Evolutionary conservation across 202 grass and related monocot species (phyloP).

Genomic region (Tripidium arundinaceum): DNA sequence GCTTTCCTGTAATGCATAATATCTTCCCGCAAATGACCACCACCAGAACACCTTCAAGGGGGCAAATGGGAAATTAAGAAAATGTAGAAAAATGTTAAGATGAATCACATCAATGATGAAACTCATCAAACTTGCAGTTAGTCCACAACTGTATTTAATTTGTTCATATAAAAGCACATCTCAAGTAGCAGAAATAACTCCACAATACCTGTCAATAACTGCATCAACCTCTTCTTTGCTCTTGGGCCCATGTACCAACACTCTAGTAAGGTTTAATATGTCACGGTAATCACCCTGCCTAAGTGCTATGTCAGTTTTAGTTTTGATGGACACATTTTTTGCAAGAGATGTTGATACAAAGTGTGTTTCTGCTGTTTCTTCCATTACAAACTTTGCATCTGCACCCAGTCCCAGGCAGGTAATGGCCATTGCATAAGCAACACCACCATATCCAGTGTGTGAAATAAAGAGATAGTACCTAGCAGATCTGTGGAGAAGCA

Average conservation of each 20-base stretch:
- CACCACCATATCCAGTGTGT: slow-evolving; percentile 84
- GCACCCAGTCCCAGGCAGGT: slow-evolving; percentile 75
- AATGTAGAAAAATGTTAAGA: neutral
- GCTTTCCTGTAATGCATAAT: slow-evolving; percentile 72
- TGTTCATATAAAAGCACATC: slow-evolving; percentile 21
- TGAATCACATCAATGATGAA: neutral
- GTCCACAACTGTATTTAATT: slow-evolving; percentile 10
- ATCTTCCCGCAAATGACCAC: slow-evolving; percentile 83
- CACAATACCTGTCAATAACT: slow-evolving; percentile 69
- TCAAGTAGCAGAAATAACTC: slow-evolving; percentile 4
- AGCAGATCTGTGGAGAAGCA: slow-evolving; percentile 61
- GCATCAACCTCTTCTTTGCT: slow-evolving; percentile 93
- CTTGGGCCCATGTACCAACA: slow-evolving; percentile 83
- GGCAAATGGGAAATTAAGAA: slow-evolving; percentile 23
- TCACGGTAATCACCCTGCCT: slow-evolving; percentile 92
- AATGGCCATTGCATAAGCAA: slow-evolving; percentile 97
- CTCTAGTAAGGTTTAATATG: slow-evolving; percentile 97
- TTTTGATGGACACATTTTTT: slow-evolving; percentile 47
- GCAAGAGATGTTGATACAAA: slow-evolving; percentile 73
- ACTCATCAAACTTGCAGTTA: slow-evolving; percentile 9
- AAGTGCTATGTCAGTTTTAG: slow-evolving; percentile 49
- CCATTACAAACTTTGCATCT: slow-evolving; percentile 74
- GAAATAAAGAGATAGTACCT: slow-evolving; percentile 95
- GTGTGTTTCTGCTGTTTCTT: slow-evolving; percentile 83
- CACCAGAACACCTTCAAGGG: slow-evolving; percentile 71